Evolutionary conservation across 768 basidiomycete species (phyloP).

Genomic region (Mycena epipterygia): DNA sequence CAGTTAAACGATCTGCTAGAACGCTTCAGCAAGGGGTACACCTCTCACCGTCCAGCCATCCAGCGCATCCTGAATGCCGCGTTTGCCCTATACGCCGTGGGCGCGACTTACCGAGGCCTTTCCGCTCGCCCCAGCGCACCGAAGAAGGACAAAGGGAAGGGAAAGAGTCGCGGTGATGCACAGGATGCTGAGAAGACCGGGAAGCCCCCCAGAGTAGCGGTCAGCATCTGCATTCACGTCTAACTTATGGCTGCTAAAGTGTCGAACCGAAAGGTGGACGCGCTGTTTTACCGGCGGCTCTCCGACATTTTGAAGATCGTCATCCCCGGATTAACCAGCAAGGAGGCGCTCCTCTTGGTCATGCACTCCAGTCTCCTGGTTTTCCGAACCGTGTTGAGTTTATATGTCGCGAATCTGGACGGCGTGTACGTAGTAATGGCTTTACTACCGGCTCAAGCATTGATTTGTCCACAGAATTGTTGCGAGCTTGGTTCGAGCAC

Average conservation of each 20-base stretch:
- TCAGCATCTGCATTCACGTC: conserved; percentile 42
- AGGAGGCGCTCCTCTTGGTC: conserved; percentile 88
- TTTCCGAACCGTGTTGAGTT: conserved; percentile 89
- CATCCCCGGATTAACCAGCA: conserved; percentile 86
- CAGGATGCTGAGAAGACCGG: conserved; percentile 47
- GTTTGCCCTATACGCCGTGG: conserved; percentile 81
- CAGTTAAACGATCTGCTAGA: conserved; percentile 55
- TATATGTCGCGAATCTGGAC: conserved; percentile 95
- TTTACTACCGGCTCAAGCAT: not conserved
- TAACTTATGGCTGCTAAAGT: not conserved
- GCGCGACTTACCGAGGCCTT: conserved; percentile 72
- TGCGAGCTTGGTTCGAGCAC: conserved; percentile 91
- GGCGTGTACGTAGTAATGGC: conserved; percentile 73
- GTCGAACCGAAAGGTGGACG: conserved; percentile 61
- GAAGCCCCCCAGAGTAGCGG: conserved; percentile 76
- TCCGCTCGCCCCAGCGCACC: conserved; percentile 56
- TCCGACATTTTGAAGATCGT: conserved; percentile 85
- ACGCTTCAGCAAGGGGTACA: conserved; percentile 66
- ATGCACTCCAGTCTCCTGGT: conserved; percentile 93
- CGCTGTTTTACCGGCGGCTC: conserved; percentile 88
- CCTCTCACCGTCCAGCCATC: conserved; percentile 74
- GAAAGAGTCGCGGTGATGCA: conserved; percentile 50
- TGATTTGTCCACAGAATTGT: conserved; percentile 76
- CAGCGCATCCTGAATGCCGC: conserved; percentile 78
- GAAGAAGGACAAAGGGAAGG: conserved; percentile 54